Conservation (phyloP, 371 early-diverging fungal species). For the Mortierella polycephala region DNA sequence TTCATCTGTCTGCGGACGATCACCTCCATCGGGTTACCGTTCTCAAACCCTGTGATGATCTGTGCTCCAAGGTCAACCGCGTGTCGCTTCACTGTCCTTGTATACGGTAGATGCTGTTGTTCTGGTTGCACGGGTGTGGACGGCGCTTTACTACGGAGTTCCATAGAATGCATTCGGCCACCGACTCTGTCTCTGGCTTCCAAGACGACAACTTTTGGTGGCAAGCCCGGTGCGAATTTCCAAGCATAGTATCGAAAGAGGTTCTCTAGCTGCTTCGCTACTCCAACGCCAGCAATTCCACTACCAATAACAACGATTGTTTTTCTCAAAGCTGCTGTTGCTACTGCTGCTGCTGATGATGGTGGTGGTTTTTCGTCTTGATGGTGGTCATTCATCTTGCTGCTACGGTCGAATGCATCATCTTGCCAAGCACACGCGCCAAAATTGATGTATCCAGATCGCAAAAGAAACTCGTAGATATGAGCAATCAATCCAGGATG, state of each 20-base stretch:
- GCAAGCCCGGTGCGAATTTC: slow-evolving; percentile 26
- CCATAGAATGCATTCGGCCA: slow-evolving; percentile 48
- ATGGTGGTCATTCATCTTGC: background rate
- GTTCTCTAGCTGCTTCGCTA: slow-evolving; percentile 48
- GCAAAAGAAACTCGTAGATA: slow-evolving; percentile 49
- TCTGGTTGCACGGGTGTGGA: background rate
- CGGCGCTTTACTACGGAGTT: slow-evolving; percentile 22
- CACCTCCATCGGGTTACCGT: slow-evolving; percentile 59
- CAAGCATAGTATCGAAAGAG: slow-evolving; percentile 31
- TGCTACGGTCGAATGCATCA: background rate
- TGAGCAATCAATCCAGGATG: slow-evolving; percentile 36
- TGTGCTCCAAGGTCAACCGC: slow-evolving; percentile 55
- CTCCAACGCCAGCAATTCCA: slow-evolving; percentile 49
- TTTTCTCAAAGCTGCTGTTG: background rate
- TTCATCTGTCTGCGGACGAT: slow-evolving; percentile 55
- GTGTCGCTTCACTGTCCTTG: slow-evolving; percentile 5
- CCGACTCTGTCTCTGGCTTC: slow-evolving; percentile 49
- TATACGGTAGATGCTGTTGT: background rate
- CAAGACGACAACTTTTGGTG: slow-evolving; percentile 46
- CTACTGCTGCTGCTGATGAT: too few species aligned
- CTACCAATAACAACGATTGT: slow-evolving; percentile 45
- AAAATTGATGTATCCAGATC: slow-evolving; percentile 55
- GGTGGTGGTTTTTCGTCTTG: background rate
- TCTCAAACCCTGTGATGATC: slow-evolving; percentile 58
- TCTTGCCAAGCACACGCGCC: slow-evolving; percentile 37